These are phyloP conservation scores for Cryptococcus wingfieldii DNA, from an alignment of 1,284 basidiomycete genomes.

Conservation along the genomic window DNA sequence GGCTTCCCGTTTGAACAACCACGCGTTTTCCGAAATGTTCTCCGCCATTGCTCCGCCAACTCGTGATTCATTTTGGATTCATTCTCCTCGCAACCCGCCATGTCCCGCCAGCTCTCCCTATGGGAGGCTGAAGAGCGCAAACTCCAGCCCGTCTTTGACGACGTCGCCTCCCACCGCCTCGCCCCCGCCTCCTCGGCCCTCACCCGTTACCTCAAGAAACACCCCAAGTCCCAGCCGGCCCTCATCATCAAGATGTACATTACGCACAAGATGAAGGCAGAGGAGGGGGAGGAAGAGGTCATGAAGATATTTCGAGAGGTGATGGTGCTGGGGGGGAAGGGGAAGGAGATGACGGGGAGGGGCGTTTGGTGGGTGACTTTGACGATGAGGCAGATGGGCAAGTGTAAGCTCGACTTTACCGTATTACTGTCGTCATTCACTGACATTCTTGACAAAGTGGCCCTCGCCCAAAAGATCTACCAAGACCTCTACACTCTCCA, in stretches of 20 bases:
- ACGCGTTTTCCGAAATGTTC: too few species aligned
- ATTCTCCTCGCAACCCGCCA: not conserved
- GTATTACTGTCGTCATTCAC: not conserved
- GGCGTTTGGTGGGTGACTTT: slow-evolving; percentile 25
- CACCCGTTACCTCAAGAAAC: slow-evolving; percentile 35
- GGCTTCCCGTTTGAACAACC: too few species aligned
- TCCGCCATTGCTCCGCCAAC: too few species aligned
- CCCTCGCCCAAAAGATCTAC: slow-evolving; percentile 32
- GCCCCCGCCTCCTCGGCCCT: slow-evolving; percentile 26
- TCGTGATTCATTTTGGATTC: too few species aligned
- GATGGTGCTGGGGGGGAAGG: slow-evolving; percentile 12
- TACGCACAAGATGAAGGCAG: slow-evolving; percentile 13
- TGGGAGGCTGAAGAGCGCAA: slow-evolving; percentile 40
- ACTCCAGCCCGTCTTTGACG: slow-evolving; percentile 36
- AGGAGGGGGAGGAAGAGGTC: slow-evolving; percentile 10
- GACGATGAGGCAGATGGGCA: slow-evolving; percentile 25
- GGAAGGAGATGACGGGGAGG: slow-evolving; percentile 25
- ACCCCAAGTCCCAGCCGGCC: slow-evolving; percentile 41
- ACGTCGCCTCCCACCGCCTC: slow-evolving; percentile 23
- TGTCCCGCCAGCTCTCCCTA: slow-evolving; percentile 15
- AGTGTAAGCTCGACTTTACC: slow-evolving; percentile 24
- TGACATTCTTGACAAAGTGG: slow-evolving; percentile 17
- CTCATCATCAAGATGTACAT: slow-evolving; percentile 37
- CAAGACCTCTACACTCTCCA: slow-evolving; percentile 22
- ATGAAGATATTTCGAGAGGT: slow-evolving; percentile 24